These are phyloP conservation scores for Helianthus annuus DNA, from an alignment of 129 eudicot species.

Conservation along the genomic window HanXRQr2.0-SUNRISE NC_035445.2:117108485-117108984, in stretches of 20 bases:
- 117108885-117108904: slow-evolving; percentile 90
- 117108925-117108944: slow-evolving; percentile 41
- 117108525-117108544: not conserved
- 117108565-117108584: no score
- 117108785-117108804: slow-evolving; percentile 30
- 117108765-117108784: slow-evolving; percentile 36
- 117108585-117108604: no score
- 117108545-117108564: not conserved
- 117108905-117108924: slow-evolving; percentile 71
- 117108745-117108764: slow-evolving; percentile 27
- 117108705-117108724: not conserved
- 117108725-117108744: not conserved
- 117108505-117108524: not conserved
- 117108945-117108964: slow-evolving; percentile 4
- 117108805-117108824: slow-evolving; percentile 34
- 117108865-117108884: slow-evolving; percentile 40
- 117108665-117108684: not conserved
- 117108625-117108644: no score
- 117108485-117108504: not conserved
- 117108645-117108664: not conserved
- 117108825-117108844: slow-evolving; percentile 16
- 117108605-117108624: no score
- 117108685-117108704: not conserved
- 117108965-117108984: not conserved
- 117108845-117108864: slow-evolving; percentile 36